Percentiles rank a stretch among this genome's conserved stretches.
phyloP scores from a whole-genome alignment of 495 filamentous ascomycete genomes.

The Neurospora sp. region DNA sequence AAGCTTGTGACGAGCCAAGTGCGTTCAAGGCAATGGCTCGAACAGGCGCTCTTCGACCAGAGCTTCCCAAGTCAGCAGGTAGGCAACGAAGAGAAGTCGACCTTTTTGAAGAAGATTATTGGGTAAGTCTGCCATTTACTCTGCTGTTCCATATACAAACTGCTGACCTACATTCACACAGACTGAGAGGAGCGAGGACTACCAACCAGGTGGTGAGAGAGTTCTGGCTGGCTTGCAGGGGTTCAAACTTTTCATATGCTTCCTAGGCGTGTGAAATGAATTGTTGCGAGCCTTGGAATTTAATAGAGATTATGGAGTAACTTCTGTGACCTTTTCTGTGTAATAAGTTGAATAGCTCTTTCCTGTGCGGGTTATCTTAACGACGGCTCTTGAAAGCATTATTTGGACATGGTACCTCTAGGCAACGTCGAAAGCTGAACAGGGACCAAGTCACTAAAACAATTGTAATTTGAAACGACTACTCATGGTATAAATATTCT shows the following conservation, averaged over 20 bases:
- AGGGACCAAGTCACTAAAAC: not conserved
- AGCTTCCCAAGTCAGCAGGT: constrained; percentile 50
- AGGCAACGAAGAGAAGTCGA: constrained; percentile 45
- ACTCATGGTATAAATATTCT: not conserved
- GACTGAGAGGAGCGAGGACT: constrained; percentile 10
- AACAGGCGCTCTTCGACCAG: constrained; percentile 40
- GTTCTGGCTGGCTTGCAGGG: constrained; percentile 15
- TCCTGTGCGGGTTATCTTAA: not conserved
- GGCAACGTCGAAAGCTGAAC: not conserved
- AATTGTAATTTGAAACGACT: not conserved
- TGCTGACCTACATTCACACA: not conserved
- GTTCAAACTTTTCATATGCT: constrained; percentile 15
- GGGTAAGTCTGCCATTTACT: constrained; percentile 26
- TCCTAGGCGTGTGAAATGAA: not conserved
- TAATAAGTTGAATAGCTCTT: not conserved
- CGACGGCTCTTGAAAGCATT: not conserved
- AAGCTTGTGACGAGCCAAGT: constrained; percentile 58
- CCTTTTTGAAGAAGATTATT: constrained; percentile 50
- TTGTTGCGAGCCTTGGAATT: not conserved
- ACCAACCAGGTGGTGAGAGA: constrained; percentile 19
- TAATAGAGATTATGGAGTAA: not conserved
- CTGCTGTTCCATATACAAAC: not conserved
- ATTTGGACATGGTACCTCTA: not conserved
- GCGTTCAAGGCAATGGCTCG: constrained; percentile 51
- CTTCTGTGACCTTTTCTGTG: not conserved